Percentiles rank a stretch among this genome's conserved stretches.
These are phyloP conservation scores for Termitomyces titanicus DNA, from an alignment of 768 basidiomycete genomes.

Conservation along the genomic window DNA sequence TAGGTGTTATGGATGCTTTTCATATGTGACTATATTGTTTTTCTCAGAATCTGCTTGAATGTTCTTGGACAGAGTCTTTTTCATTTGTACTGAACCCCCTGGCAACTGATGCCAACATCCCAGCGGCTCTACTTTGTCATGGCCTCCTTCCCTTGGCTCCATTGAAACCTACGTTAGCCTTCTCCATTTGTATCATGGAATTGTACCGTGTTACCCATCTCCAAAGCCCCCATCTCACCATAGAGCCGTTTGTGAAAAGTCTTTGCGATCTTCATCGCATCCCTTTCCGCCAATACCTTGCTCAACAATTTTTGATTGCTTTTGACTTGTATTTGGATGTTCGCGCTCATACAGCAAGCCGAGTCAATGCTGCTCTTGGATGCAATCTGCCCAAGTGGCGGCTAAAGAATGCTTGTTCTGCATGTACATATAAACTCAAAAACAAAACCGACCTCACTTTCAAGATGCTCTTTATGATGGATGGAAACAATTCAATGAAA, in stretches of 20 bases:
- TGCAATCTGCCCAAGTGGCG: not conserved
- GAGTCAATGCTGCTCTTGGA: not conserved
- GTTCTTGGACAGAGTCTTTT: no score
- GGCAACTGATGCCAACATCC: no score
- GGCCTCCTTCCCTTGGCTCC: no score
- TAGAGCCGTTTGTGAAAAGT: no score
- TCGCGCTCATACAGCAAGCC: conserved; percentile 1
- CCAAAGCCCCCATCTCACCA: not conserved
- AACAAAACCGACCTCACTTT: conserved; percentile 1
- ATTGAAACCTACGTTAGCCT: not conserved
- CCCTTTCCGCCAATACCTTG: conserved; percentile 13
- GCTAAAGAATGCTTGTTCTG: no score
- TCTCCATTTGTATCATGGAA: no score
- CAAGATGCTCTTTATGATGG: conserved; percentile 3
- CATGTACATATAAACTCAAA: conserved; percentile 2
- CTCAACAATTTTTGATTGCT: conserved; percentile 19
- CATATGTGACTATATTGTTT: no score
- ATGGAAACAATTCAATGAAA: no score
- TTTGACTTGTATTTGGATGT: conserved; percentile 21
- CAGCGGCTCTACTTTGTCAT: no score
- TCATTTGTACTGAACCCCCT: no score
- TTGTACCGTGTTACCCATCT: not conserved
- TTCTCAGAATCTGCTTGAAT: no score
- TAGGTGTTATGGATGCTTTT: no score
- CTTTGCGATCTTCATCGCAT: not conserved